phyloP scores from a whole-genome alignment of 768 basidiomycete species.

The Tulasnella sp. region DNA sequence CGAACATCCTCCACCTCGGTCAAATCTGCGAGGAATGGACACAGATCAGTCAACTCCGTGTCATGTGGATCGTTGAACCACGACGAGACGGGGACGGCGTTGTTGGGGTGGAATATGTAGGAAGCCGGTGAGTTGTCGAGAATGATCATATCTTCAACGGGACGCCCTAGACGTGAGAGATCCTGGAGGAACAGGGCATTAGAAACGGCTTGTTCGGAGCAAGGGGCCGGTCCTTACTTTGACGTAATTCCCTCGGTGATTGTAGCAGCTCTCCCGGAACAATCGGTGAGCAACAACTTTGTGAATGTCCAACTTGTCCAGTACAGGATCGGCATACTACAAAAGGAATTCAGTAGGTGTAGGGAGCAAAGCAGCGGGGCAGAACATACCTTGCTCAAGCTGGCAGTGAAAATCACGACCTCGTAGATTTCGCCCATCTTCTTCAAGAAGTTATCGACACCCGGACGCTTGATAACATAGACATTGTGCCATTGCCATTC shows the following conservation, averaged over 20 bases:
- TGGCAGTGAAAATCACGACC: constrained; percentile 95
- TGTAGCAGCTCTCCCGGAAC: constrained; percentile 98
- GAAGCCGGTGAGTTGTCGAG: constrained; percentile 98
- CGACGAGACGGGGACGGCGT: constrained; percentile 95
- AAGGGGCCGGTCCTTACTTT: constrained; percentile 47
- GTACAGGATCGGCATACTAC: constrained; percentile 95
- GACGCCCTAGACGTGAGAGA: constrained; percentile 91
- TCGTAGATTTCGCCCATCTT: constrained; percentile 99
- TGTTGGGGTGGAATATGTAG: constrained; percentile 98
- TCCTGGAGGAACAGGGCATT: constrained; percentile 42
- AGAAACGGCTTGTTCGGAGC: background rate
- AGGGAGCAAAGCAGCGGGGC: background rate
- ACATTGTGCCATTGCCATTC: constrained; percentile 98
- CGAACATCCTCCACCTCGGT: constrained; percentile 78
- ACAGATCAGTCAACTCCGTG: constrained; percentile 90
- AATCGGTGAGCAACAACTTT: constrained; percentile 87
- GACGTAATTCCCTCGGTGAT: constrained; percentile 98
- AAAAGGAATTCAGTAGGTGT: constrained; percentile 14
- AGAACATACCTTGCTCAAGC: constrained; percentile 77
- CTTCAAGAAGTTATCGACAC: constrained; percentile 93
- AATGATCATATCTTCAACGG: constrained; percentile 89
- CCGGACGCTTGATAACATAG: constrained; percentile 97
- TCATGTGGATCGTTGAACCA: constrained; percentile 99
- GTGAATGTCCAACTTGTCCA: constrained; percentile 91
- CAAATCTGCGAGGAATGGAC: constrained; percentile 89